Base-by-base conservation (phyloP, 2,329 filamentous ascomycete species). In the Zymoseptoria passerinii region DNA sequence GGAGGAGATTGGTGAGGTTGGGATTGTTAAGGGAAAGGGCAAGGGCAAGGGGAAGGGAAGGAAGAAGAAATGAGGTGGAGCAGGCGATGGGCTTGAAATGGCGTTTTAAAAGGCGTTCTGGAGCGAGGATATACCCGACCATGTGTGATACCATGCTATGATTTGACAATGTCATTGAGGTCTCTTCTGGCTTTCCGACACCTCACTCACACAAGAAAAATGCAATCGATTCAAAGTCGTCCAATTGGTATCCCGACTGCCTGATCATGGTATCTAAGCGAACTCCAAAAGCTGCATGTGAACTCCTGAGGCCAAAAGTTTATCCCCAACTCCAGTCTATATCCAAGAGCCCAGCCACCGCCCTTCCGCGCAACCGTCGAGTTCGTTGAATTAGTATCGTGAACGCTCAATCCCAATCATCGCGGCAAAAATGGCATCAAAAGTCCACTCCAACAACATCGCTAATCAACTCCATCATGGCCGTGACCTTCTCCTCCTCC, bases 1-100 rank as follows among this genome's bases (percentile, higher is more conserved):
- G 29, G 88, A 87, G n/a, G 89, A 92, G 72, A 73, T 94, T 44
- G 83, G 86, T 64, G 87, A 87, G n/a, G 74, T 76, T 53, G 70
- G 66, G 57, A 64, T 65, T 7, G 50, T 54, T 54, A 72, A 74
- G 65, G 71, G 68, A 54, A 84, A 81, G 68, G 77, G 75, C 18
- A 81, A 81, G 69, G 71, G 68, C 54, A 84, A 81, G 68, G 77
- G 75, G 18, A 81, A 81, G 69, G 77, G 80, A 44, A 69, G 55
- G 66, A 72, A 69, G 63, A 72, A 70, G 62, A 72, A 70, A 61
- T 66, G 60, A 64, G 49, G 23, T 29, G 23, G 23, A 23, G 23
- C 23, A 23, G 23, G 23, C 13, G 16, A 27, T 18, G 23, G 49
- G 10, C 6, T 20, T 20, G 49, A 7, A 6, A 20, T 20, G 49